Percentiles rank a stretch among this genome's conserved stretches.
Evolutionary conservation across 208 protist species (phyloP).

Genomic region (Acanthamoeba royreba): DNA sequence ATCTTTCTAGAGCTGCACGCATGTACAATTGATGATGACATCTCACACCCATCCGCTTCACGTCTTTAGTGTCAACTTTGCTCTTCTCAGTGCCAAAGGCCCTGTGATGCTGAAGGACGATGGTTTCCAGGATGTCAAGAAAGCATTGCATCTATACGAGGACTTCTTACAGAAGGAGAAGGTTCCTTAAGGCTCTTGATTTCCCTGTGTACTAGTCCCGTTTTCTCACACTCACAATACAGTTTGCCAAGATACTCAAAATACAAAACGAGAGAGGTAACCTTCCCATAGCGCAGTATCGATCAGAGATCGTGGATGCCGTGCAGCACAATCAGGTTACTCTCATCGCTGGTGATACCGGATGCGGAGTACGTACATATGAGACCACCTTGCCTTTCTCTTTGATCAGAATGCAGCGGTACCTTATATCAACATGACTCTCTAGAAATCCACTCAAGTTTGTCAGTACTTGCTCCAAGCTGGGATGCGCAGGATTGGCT

Average conservation of each 20-base stretch:
- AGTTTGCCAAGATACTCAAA: conserved; percentile 17
- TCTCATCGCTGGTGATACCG: conserved; percentile 73
- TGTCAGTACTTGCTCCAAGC: conserved; percentile 70
- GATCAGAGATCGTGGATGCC: conserved; percentile 58
- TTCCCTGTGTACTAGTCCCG: background rate
- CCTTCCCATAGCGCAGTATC: conserved; percentile 61
- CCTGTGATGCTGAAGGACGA: background rate
- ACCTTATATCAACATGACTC: too few relatives aligned
- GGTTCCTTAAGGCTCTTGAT: background rate
- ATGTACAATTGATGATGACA: too few relatives aligned
- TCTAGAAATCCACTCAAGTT: conserved; percentile 71
- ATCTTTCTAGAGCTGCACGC: background rate
- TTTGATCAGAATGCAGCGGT: too few relatives aligned
- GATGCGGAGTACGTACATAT: conserved; percentile 48
- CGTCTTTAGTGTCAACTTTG: conserved; percentile 21
- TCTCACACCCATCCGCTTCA: too few relatives aligned
- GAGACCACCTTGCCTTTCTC: background rate
- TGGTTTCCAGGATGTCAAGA: conserved; percentile 12
- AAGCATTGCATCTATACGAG: conserved; percentile 57
- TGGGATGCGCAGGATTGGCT: conserved; percentile 57
- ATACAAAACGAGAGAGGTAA: conserved; percentile 21
- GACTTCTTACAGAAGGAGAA: conserved; percentile 64
- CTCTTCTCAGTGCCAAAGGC: background rate
- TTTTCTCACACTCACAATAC: background rate
- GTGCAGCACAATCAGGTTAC: conserved; percentile 60